Evolutionary conservation across 352 stramenopile species (phyloP), one percentile per base, ranked within the genome.

Genomic region (Pythium phragmitis): DNA sequence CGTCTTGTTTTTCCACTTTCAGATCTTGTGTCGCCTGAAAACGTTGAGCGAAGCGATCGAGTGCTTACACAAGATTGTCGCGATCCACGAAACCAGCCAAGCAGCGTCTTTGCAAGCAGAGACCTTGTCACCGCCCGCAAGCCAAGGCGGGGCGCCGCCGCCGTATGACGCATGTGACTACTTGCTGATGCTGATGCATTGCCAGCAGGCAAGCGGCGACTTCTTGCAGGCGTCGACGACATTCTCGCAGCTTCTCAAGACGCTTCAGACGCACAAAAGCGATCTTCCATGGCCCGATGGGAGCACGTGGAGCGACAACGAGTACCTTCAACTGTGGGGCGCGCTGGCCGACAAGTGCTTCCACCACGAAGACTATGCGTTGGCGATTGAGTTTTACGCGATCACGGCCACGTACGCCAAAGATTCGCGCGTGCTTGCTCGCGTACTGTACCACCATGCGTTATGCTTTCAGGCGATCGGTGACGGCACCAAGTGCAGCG

Each of bases 341-440:
- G 61, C 62, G 3, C 62, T 91, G 6, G 80, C 82, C 0, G 70
- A 87, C 52, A 89, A 88, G 39, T 88, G 79, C 58, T 89, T 91
- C 23, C 43, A 70, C 17, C 79, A 84, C 14, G 82, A 91, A 63
- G 82, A 89, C 63, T 89, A 89, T 48, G 34, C 69, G 1, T 63
- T 91, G 12, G 80, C 82, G 4, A 54, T 82, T 30, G 80, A 89
- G 28, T 88, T 83, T 37, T 89, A 87, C 59, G 70, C 73, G 0
- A 74, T 85, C 23, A 70, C 82, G 0, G 55, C 85, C 14, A 86
- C 75, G 19, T 89, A 89, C 43, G 79, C 82, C 16, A 89, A 85
- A 48, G 75, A 89, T 51, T 88, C 82, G 36, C 68, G 77, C 39
- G 68, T 84, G 28, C 49, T 89, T 14, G 79, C 80, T 9, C 63